A percentile compares a stretch with the other conserved stretches of the same genome.
phyloP scores from a whole-genome alignment of 305 asterid genomes.

The Solanum hybrid region DNA sequence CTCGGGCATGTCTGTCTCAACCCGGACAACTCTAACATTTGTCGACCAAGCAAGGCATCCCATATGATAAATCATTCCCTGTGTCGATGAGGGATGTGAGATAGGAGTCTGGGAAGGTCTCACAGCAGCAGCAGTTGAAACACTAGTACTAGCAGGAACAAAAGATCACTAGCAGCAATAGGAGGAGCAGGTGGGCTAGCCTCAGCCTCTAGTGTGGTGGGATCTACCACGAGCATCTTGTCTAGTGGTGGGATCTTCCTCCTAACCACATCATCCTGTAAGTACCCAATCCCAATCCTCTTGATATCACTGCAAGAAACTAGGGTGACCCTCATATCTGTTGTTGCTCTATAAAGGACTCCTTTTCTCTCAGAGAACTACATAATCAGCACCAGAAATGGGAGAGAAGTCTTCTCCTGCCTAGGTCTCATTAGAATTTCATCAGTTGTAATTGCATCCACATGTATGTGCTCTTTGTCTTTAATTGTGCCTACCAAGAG shows the following conservation, averaged over 20 bases:
- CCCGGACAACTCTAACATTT: background rate
- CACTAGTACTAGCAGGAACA: too few relatives aligned
- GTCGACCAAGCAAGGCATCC: background rate
- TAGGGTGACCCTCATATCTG: background rate
- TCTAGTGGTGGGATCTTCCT: background rate
- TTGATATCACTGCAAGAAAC: too few relatives aligned
- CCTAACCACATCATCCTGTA: background rate
- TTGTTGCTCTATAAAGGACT: background rate
- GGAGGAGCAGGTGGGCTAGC: background rate
- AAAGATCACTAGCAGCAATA: too few relatives aligned
- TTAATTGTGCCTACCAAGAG: background rate
- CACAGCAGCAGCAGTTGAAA: background rate
- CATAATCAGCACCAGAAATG: background rate
- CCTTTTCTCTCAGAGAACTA: background rate
- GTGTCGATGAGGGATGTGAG: background rate
- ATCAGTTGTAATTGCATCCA: background rate
- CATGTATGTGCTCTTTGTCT: background rate
- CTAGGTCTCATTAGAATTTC: background rate
- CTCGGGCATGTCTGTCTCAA: background rate
- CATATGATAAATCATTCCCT: background rate
- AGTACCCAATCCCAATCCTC: background rate
- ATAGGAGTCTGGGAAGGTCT: background rate
- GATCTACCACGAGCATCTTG: background rate
- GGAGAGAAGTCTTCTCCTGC: background rate
- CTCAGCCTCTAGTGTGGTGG: background rate